Percentiles rank a stretch among this genome's conserved stretches.
These are phyloP conservation scores for Phyllostachys edulis DNA, from an alignment of 176 grass and related monocot species.

Conservation along the genomic window DNA sequence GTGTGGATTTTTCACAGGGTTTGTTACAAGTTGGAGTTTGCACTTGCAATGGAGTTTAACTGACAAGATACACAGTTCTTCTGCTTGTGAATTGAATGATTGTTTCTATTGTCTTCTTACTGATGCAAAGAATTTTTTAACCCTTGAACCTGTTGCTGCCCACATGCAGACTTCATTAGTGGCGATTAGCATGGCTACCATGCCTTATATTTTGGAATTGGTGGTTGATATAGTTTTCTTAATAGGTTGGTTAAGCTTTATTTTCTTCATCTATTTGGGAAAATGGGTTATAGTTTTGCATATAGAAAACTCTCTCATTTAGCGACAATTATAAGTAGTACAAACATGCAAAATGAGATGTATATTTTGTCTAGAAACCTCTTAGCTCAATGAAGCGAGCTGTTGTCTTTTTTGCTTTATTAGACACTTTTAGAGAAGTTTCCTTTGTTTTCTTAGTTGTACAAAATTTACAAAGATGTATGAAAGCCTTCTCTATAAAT, in stretches of 20 bases:
- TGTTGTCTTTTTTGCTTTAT: neutral
- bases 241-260: neutral
- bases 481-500: conserved; percentile 1
- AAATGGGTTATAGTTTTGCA: conserved; percentile 9
- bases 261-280: neutral
- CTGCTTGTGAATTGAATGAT: conserved; percentile 12
- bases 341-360: neutral
- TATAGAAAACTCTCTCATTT: neutral
- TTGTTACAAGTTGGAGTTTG: conserved; percentile 37
- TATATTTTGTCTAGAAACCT: conserved; percentile 8
- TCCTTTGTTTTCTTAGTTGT: neutral
- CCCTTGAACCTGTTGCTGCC: conserved; percentile 4
- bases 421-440: neutral
- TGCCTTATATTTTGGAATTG: conserved; percentile 23
- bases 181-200: conserved; percentile 4
- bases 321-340: neutral
- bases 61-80: conserved; percentile 32
- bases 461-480: neutral
- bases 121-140: neutral
- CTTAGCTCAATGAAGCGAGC: neutral
- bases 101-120: conserved; percentile 9
- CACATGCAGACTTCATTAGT: conserved; percentile 7
- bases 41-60: conserved; percentile 20
- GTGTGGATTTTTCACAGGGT: conserved; percentile 50
- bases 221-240: neutral